Base-by-base conservation (phyloP, 768 basidiomycete genomes). In the Saitozyma podzolica region DNA sequence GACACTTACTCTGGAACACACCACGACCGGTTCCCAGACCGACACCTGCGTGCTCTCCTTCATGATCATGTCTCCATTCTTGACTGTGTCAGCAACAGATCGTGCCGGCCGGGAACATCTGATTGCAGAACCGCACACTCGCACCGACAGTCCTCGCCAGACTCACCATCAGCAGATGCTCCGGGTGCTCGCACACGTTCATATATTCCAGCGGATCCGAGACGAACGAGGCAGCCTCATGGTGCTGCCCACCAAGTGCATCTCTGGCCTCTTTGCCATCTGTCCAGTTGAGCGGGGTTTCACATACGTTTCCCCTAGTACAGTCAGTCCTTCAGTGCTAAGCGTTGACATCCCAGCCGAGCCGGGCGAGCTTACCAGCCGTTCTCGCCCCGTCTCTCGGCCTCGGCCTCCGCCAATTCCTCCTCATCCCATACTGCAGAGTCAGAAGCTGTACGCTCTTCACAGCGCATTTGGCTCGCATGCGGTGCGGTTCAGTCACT, bases 41-140 rank as follows among this genome's bases (percentile, higher is more conserved):
- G 57, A 29, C 62, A 64, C 54, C 17, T 50, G 42, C 17, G 52
- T 41, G 16, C 59, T 37, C 9, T 58, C 62, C 41, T 58, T 49
- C 62, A 64, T 64, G 45, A 64, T 57, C 57, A 64, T 54, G 43
- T 64, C 62, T 20, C 62, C 62, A 49, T 64, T 64, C 62, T 64
- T n/a, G 11, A 29, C n/a, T 29, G 29, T 29, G 29, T 29, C 29
- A 29, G 29, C 29, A 5, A 29, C 29, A 29, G 29, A 29, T 29
- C 29, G 29, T 29, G 2, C 29, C 29, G 29, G 29, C 2, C 5
- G 29, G 29, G 29, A 29, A 29, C 47, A 9, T 29, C 29, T 29
- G 29, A 29, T 29, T 29, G 29, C 29, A 29, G 29, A 29, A 29
- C 29, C 29, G 29, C 29, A 29, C 29, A 5, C 29, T 29, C 29